Conservation (phyloP, 1,284 basidiomycete species). For the Microbotryomycetes sp. region DNA sequence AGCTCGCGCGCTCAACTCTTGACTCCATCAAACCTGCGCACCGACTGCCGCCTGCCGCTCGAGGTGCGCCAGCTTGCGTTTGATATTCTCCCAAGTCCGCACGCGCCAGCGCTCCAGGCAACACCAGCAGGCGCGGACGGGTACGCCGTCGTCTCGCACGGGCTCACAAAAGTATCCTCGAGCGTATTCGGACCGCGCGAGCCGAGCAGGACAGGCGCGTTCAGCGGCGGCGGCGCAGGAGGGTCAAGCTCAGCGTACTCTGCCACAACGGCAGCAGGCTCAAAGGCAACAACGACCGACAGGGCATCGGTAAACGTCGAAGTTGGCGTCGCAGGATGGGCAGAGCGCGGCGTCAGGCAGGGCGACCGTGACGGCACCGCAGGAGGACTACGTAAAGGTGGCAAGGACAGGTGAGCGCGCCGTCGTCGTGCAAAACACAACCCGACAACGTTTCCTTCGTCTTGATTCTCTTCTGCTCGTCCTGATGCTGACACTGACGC, state of each 20-base stretch:
- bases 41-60: constrained; percentile 81
- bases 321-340: constrained; percentile 75
- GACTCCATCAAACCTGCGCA: constrained; percentile 47
- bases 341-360: constrained; percentile 41
- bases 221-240: constrained; percentile 40
- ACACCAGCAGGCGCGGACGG: constrained; percentile 49
- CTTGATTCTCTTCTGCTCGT: neutral
- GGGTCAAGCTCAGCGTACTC: constrained; percentile 62
- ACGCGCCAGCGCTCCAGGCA: too few species aligned
- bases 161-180: constrained; percentile 77
- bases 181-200: constrained; percentile 89
- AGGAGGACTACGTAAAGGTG: constrained; percentile 61
- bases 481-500: neutral
- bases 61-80: constrained; percentile 80
- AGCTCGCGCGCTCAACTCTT: constrained; percentile 24
- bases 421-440: neutral
- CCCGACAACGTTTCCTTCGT: neutral
- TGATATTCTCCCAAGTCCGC: constrained; percentile 61
- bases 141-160: constrained; percentile 73
- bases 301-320: constrained; percentile 73
- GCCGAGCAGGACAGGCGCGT: constrained; percentile 46
- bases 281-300: constrained; percentile 48
- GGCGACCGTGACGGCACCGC: constrained; percentile 58
- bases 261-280: constrained; percentile 37
- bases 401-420: constrained; percentile 64